phyloP scores from a whole-genome alignment of 2,329 filamentous ascomycete species.

The Aspergillus hiratsukae region DNA sequence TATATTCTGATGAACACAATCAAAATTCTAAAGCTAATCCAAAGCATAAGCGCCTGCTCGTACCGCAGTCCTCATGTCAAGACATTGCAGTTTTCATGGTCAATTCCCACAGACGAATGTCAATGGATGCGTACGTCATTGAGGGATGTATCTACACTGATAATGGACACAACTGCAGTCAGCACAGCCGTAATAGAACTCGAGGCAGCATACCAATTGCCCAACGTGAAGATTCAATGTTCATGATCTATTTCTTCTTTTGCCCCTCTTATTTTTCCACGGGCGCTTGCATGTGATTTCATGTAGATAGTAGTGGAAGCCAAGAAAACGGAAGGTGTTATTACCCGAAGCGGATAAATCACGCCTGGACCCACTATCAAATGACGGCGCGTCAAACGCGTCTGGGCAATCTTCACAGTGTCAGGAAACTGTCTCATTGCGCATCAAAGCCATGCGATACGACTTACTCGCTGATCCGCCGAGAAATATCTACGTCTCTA shows the following conservation, averaged over 20 bases:
- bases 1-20: not conserved
- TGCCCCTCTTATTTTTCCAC: constrained; percentile 1
- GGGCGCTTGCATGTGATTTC: constrained; percentile 7
- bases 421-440: not conserved
- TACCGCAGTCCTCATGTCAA: not conserved
- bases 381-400: constrained; percentile 18
- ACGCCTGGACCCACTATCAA: constrained; percentile 8
- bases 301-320: not conserved
- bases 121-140: not conserved
- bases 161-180: not conserved
- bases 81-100: not conserved
- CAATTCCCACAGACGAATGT: not conserved
- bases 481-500: not conserved
- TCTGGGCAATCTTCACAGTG: constrained; percentile 1
- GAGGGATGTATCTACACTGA: not conserved
- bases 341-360: constrained; percentile 16
- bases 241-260: not conserved
- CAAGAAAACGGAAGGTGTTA: not conserved
- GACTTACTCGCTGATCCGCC: not conserved
- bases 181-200: not conserved
- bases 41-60: not conserved
- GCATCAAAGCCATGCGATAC: not conserved
- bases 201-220: not conserved
- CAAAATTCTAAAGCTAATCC: not conserved
- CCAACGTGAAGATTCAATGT: too few relatives aligned